Evolutionary conservation across 495 filamentous ascomycete genomes (phyloP), one percentile per base, ranked within the genome.

Genomic region (Aspergillus nidulans): DNA sequence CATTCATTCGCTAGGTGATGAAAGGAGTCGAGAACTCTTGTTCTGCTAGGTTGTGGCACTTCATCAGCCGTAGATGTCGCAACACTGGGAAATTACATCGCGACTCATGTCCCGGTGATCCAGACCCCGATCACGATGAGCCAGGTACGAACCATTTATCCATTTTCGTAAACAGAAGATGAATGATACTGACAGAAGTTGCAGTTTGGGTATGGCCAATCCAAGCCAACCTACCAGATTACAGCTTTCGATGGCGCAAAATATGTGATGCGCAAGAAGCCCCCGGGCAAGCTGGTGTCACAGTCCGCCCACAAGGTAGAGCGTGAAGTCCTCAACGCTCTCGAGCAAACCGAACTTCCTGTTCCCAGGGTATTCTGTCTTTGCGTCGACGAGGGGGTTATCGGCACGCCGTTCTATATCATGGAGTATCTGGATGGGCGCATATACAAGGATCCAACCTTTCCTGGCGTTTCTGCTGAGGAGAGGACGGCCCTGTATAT

Each of bases 251-350:
- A 21, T 5, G 43, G 28, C 8, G 20, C 32, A 0, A 23, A 40
- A 36, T 90, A 80, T 67, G 88, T 91, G 6, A 75, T 91, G 65
- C 84, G 88, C 59, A 91, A 92, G 76, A 91, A 91, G 69, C 88
- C 88, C 7, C 86, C 88, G 12, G 88, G 88, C 58, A 75, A 80
- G 62, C 82, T 92, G 3, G 73, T 91, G 25, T 60, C 63, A 4
- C 49, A 52, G 19, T 41, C 39, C 2, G 55, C 55, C n/a, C 55
- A 58, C 38, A 28, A 52, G 9, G 49, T 58, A 12, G 55, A 58
- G 43, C 49, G 55, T 6, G 55, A 58, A 26, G 34, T 58, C 8
- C 42, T 58, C 10, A 42, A 42, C 10, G 49, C 41, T 0, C 42
- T 58, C 1, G 28, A 20, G 13, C 6, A 49, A 1, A 52, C 41